Evolutionary conservation across 192 early-diverging fungal genomes (phyloP).

Genomic region (Linnemannia schmuckeri): DNA sequence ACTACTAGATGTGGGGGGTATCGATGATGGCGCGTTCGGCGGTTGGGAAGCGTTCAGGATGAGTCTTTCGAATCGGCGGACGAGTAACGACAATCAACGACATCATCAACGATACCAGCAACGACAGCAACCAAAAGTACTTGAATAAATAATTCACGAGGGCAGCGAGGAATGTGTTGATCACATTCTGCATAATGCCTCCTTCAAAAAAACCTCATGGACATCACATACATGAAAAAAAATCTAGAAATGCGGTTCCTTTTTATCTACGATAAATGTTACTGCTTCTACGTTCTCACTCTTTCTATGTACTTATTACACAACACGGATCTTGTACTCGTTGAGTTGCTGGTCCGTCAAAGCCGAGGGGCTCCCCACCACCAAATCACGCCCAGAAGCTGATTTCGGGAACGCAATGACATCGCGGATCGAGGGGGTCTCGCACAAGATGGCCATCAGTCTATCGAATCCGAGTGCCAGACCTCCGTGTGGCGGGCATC

Average conservation of each 20-base stretch:
- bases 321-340: conserved; percentile 74
- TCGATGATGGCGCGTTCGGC: neutral
- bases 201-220: neutral
- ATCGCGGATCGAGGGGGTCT: conserved; percentile 81
- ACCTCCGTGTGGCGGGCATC: conserved; percentile 93
- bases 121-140: neutral
- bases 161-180: neutral
- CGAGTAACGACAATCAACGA: neutral
- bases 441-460: conserved; percentile 80
- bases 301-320: neutral
- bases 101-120: neutral
- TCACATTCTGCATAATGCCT: neutral
- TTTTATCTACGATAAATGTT: neutral
- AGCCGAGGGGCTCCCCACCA: conserved; percentile 79
- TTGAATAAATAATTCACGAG: neutral
- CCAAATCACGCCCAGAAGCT: conserved; percentile 82
- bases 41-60: neutral
- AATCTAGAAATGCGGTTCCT: neutral
- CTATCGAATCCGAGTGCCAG: conserved; percentile 90
- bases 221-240: neutral
- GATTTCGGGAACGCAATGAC: conserved; percentile 96
- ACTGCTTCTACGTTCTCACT: too few species aligned
- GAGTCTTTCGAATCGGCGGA: neutral
- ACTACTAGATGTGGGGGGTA: neutral
- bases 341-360: conserved; percentile 71